These are phyloP conservation scores for Microcyclospora tardicrescens DNA, from an alignment of 2,329 filamentous ascomycete species.

Conservation along the genomic window DNA sequence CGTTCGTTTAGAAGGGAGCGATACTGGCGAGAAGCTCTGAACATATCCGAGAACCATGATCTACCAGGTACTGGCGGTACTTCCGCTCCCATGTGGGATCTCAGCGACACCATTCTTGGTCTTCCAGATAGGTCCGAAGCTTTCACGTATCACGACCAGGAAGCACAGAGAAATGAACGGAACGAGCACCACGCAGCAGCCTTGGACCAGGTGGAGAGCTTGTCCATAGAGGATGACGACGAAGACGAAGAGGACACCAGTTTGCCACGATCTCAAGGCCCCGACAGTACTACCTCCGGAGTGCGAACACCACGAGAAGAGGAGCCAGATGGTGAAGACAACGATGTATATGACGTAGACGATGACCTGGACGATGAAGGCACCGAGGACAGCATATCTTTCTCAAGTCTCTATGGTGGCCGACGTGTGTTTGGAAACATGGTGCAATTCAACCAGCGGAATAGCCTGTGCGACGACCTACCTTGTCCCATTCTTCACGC, in stretches of 20 bases:
- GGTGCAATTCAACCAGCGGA: slow-evolving; percentile 14
- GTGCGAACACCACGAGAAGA: too few relatives aligned
- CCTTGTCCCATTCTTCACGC: slow-evolving; percentile 29
- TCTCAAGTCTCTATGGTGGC: slow-evolving; percentile 14
- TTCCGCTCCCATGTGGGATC: slow-evolving; percentile 15
- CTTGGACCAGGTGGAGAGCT: neutral
- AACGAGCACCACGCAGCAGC: neutral
- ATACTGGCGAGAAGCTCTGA: slow-evolving; percentile 12
- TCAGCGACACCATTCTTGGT: slow-evolving; percentile 14
- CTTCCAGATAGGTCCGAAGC: slow-evolving; percentile 9
- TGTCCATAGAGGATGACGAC: neutral
- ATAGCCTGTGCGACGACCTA: slow-evolving; percentile 16
- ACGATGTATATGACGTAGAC: slow-evolving; percentile 4
- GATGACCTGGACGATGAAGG: slow-evolving; percentile 14
- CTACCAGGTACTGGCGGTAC: slow-evolving; percentile 9
- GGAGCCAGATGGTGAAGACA: neutral
- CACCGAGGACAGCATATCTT: slow-evolving; percentile 14
- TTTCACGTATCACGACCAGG: slow-evolving; percentile 1
- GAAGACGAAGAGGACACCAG: neutral
- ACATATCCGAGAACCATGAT: slow-evolving; percentile 9
- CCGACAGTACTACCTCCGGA: too few relatives aligned
- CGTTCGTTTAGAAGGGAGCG: slow-evolving; percentile 20
- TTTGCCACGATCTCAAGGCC: too few relatives aligned
- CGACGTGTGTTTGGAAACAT: slow-evolving; percentile 15
- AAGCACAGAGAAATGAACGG: neutral